phyloP scores from a whole-genome alignment of 495 filamentous ascomycete species.

The Trichocladium uniseriatum region DNA sequence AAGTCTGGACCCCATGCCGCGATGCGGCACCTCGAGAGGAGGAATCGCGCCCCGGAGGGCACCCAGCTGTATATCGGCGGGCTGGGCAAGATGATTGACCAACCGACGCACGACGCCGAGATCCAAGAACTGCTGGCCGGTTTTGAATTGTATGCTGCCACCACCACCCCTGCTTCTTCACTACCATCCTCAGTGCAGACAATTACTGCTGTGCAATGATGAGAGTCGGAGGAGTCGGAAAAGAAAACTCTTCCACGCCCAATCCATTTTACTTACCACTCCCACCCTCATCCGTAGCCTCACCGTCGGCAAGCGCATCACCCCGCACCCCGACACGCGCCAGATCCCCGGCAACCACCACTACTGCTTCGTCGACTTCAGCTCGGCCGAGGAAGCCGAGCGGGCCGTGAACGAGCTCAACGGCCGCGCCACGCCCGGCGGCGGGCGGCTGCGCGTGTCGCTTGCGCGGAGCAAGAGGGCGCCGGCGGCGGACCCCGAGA shows the following conservation, averaged over 20 bases:
- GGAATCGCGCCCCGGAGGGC: conserved; percentile 24
- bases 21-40: conserved; percentile 10
- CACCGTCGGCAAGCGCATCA: conserved; percentile 56
- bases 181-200: neutral
- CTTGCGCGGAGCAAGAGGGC: conserved; percentile 3
- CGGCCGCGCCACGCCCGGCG: conserved; percentile 10
- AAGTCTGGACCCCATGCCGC: conserved; percentile 19
- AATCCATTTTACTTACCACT: too few species aligned
- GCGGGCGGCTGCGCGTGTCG: conserved; percentile 18
- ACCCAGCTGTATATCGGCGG: conserved; percentile 56
- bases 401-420: conserved; percentile 28
- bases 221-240: too few species aligned
- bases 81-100: conserved; percentile 48
- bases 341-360: conserved; percentile 50
- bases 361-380: conserved; percentile 60
- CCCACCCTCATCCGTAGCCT: conserved; percentile 27
- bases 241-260: too few species aligned
- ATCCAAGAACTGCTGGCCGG: conserved; percentile 51
- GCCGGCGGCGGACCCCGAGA: too few species aligned
- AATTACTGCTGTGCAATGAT: too few species aligned
- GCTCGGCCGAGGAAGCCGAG: conserved; percentile 45
- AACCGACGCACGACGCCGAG: conserved; percentile 42
- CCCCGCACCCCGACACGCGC: conserved; percentile 45
- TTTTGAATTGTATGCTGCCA: conserved; percentile 36
- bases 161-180: neutral